Evolutionary conservation across 1,139 yeast species (phyloP).

Genomic region (Starmera stellimalicola): DNA sequence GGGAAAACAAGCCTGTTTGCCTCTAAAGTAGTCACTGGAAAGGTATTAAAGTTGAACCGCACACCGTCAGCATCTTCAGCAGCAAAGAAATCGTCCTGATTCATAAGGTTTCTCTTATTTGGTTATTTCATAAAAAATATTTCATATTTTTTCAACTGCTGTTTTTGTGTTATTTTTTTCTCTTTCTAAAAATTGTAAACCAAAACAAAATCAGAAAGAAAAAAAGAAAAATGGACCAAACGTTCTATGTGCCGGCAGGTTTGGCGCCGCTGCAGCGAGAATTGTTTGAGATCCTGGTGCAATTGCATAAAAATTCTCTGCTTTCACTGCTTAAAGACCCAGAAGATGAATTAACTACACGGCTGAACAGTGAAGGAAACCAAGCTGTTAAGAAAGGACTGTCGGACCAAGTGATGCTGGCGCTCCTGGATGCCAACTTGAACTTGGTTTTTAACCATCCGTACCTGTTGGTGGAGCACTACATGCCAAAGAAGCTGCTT

Average conservation of each 20-base stretch:
- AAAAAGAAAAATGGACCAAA: constrained; percentile 5
- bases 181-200: neutral
- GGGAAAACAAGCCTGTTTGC: constrained; percentile 52
- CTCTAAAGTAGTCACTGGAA: constrained; percentile 51
- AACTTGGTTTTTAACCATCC: constrained; percentile 52
- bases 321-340: constrained; percentile 18
- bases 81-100: constrained; percentile 17
- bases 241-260: constrained; percentile 45
- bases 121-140: no score
- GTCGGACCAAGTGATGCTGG: constrained; percentile 24
- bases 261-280: constrained; percentile 49
- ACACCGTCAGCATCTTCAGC: constrained; percentile 30
- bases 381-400: constrained; percentile 10
- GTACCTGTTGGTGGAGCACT: constrained; percentile 62
- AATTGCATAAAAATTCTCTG: constrained; percentile 41
- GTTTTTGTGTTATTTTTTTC: no score
- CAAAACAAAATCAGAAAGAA: constrained; percentile 6
- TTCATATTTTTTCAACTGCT: no score
- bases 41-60: constrained; percentile 49
- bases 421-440: constrained; percentile 41
- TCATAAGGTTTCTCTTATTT: no score
- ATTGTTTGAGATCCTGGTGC: constrained; percentile 41
- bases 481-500: constrained; percentile 57
- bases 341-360: constrained; percentile 7
- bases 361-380: constrained; percentile 6